phyloP scores from a whole-genome alignment of 2,329 filamentous ascomycete species.

The Pyrenophora graminea region DNA sequence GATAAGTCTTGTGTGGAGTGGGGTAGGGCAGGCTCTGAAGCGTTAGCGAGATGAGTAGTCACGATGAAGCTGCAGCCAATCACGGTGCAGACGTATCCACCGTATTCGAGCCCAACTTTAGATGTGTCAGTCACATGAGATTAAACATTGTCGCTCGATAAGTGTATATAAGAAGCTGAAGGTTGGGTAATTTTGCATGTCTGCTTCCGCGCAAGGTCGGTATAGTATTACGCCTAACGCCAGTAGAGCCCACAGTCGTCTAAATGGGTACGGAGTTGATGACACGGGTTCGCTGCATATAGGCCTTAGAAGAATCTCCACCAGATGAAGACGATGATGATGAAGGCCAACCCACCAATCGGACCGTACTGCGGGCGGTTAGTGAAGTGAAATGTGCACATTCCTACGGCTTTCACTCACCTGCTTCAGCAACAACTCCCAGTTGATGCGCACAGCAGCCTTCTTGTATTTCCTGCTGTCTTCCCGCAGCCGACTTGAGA shows the following conservation, averaged over 20 bases:
- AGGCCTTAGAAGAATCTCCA: conserved; percentile 80
- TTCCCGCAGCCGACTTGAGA: conserved; percentile 82
- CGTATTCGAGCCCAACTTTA: not conserved
- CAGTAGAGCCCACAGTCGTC: not conserved
- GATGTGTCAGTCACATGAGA: no score
- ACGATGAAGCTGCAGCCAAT: conserved; percentile 1
- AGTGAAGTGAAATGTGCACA: conserved; percentile 10
- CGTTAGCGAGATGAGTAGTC: conserved; percentile 9
- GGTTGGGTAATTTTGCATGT: conserved; percentile 27
- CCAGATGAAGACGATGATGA: conserved; percentile 86
- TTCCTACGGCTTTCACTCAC: conserved; percentile 44
- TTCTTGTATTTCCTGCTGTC: conserved; percentile 93
- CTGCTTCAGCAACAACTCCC: conserved; percentile 94
- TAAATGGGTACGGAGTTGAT: not conserved
- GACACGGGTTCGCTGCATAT: not conserved
- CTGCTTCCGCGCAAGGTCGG: conserved; percentile 1
- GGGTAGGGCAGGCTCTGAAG: conserved; percentile 7
- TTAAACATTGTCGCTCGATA: not conserved
- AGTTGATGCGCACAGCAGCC: conserved; percentile 94
- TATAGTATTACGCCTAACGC: conserved; percentile 15
- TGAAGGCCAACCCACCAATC: conserved; percentile 76
- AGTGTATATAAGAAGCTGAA: conserved; percentile 6
- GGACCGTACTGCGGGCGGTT: conserved; percentile 71
- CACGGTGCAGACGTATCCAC: not conserved
- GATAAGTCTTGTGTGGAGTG: conserved; percentile 8